Conservation (phyloP, 163 green algal genomes). For the Dunaliella salina region DNA sequence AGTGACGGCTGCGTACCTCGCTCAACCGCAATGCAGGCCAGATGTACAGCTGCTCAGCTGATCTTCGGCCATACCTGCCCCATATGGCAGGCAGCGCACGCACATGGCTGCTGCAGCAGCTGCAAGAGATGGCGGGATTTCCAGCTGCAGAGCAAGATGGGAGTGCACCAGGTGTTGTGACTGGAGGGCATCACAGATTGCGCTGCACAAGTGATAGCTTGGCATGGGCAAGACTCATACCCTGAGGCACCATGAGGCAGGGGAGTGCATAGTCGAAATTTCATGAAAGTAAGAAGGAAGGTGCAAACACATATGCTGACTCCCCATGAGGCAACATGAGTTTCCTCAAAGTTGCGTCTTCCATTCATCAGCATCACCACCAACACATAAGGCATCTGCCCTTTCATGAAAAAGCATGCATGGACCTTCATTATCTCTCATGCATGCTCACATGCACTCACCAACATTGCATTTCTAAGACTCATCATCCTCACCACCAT, state of each 20-base stretch:
- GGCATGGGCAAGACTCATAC: no score
- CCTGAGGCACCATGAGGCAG: no score
- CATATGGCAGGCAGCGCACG: background rate
- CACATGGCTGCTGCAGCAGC: background rate
- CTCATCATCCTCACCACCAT: no score
- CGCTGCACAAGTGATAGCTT: no score
- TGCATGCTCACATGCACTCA: background rate
- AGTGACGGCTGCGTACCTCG: background rate
- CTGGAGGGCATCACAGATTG: no score
- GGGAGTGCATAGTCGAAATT: background rate
- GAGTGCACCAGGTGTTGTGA: background rate
- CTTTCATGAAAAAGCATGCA: background rate
- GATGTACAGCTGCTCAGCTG: conserved; percentile 55
- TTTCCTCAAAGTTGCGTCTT: background rate
- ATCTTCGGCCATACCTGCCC: conserved; percentile 48
- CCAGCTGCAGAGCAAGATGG: background rate
- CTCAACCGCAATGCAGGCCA: conserved; percentile 30
- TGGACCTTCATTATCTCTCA: no score
- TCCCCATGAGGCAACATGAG: background rate
- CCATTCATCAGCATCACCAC: background rate
- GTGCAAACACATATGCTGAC: background rate
- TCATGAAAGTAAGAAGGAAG: background rate
- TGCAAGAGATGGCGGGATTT: background rate
- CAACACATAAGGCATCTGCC: background rate
- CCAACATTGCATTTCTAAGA: background rate